phyloP scores from a whole-genome alignment of 2,329 filamentous ascomycete species.

The Helminthosporium solani region DNA sequence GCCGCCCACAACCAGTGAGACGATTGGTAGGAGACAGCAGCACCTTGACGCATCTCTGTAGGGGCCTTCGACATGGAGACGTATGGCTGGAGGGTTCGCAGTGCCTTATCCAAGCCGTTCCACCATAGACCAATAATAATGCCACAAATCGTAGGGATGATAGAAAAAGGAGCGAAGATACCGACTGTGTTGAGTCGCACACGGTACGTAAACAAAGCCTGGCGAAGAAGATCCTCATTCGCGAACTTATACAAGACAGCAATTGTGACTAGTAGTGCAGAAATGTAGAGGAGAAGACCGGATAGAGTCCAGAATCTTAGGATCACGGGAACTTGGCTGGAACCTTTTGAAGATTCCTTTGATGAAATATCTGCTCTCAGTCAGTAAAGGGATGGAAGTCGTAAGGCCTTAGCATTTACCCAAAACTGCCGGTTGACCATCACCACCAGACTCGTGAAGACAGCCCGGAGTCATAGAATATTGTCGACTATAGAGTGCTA shows the following conservation, averaged over 20 bases:
- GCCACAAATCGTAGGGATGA: conserved; percentile 19
- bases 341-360: neutral
- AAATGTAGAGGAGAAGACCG: conserved; percentile 3
- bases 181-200: conserved; percentile 5
- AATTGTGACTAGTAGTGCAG: conserved; percentile 6
- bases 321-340: conserved; percentile 4
- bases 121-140: conserved; percentile 20
- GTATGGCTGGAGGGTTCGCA: conserved; percentile 22
- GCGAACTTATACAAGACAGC: conserved; percentile 10
- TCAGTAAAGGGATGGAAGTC: neutral
- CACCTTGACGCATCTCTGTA: conserved; percentile 7
- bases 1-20: conserved; percentile 20
- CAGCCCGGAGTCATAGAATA: conserved; percentile 3
- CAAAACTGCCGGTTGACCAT: neutral
- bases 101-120: conserved; percentile 17
- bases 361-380: neutral
- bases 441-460: neutral
- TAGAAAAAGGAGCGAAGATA: conserved; percentile 16
- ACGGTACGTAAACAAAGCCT: conserved; percentile 14
- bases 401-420: conserved; percentile 1
- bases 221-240: conserved; percentile 4
- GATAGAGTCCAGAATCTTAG: conserved; percentile 7
- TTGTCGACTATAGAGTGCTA: neutral
- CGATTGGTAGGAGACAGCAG: conserved; percentile 18
- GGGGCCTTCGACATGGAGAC: conserved; percentile 17